Conservation (phyloP, 2,329 filamentous ascomycete genomes). For the Colletotrichum destructivum region DNA sequence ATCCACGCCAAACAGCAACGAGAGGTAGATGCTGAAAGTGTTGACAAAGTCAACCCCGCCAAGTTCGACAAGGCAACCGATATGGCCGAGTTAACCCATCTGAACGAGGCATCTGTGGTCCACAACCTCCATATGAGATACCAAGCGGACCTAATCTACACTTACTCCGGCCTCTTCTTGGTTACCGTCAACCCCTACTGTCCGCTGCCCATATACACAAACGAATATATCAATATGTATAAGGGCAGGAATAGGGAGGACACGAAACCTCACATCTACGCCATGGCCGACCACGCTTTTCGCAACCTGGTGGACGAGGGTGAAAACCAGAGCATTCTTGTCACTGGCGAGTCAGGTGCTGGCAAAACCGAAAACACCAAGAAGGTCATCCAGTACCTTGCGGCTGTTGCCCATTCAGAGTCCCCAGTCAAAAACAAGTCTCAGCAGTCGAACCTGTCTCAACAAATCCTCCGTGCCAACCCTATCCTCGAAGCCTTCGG, state of each 20-base stretch:
- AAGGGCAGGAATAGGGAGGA: constrained; percentile 92
- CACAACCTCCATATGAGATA: constrained; percentile 97
- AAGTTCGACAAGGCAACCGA: constrained; percentile 99
- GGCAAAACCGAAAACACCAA: constrained; percentile 99
- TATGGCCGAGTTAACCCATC: constrained; percentile 97
- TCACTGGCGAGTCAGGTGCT: constrained; percentile 97
- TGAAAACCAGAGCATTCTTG: constrained; percentile 95
- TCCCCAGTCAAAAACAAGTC: constrained; percentile 74
- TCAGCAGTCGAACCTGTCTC: constrained; percentile 87
- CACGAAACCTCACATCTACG: constrained; percentile 96
- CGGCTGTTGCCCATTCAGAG: constrained; percentile 91
- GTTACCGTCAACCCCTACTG: constrained; percentile 99
- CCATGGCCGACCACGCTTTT: constrained; percentile 97
- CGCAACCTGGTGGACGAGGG: constrained; percentile 96
- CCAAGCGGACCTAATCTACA: constrained; percentile 96
- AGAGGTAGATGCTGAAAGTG: constrained; percentile 86
- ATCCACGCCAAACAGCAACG: constrained; percentile 74
- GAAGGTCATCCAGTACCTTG: constrained; percentile 98
- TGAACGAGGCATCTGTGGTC: constrained; percentile 98
- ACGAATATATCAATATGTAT: constrained; percentile 99
- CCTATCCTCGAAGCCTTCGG: constrained; percentile 98
- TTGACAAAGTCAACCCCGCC: constrained; percentile 99
- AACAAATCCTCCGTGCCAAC: constrained; percentile 96
- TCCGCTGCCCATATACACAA: constrained; percentile 92
- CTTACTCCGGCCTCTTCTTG: constrained; percentile 96